Evolutionary conservation across 1,284 basidiomycete genomes (phyloP).

Genomic region (Coriolopsis trogii): DNA sequence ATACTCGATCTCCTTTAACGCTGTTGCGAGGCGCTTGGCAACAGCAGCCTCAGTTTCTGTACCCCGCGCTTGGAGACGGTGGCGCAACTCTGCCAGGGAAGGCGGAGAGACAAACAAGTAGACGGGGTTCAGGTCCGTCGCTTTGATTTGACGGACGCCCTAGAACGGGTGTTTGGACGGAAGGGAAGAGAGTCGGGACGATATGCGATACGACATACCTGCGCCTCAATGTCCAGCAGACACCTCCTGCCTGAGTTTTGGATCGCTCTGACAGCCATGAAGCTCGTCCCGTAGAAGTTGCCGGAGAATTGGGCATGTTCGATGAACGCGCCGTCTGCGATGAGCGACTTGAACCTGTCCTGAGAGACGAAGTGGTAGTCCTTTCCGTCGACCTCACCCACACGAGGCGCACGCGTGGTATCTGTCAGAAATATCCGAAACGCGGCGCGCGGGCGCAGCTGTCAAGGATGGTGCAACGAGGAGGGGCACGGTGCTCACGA

Average conservation of each 20-base stretch:
- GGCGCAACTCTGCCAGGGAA: conserved; percentile 64
- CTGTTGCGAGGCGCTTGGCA: conserved; percentile 78
- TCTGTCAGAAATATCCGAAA: conserved; percentile 51
- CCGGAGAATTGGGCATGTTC: conserved; percentile 87
- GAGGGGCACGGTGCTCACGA: conserved; percentile 55
- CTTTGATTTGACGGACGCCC: conserved; percentile 86
- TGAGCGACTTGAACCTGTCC: conserved; percentile 64
- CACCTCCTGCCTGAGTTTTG: conserved; percentile 71
- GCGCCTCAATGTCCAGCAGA: conserved; percentile 96
- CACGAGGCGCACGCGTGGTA: conserved; percentile 87
- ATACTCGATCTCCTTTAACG: conserved; percentile 85
- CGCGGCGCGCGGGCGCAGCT: conserved; percentile 14
- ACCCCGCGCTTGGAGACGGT: conserved; percentile 78
- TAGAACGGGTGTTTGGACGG: conserved; percentile 38
- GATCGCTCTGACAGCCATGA: conserved; percentile 64
- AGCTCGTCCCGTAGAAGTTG: conserved; percentile 93
- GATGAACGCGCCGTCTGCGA: conserved; percentile 68
- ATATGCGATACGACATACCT: conserved; percentile 54
- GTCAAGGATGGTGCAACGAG: conserved; percentile 13
- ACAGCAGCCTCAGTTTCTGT: conserved; percentile 85
- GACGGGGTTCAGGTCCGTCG: conserved; percentile 77
- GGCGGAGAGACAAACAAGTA: conserved; percentile 96
- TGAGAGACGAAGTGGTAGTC: conserved; percentile 77
- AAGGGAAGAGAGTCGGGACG: conserved; percentile 13
- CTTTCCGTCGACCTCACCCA: conserved; percentile 83